A percentile compares a stretch with the other conserved stretches of the same genome.
phyloP scores from a whole-genome alignment of 331 rosid species.

The Acacia concinna region DNA sequence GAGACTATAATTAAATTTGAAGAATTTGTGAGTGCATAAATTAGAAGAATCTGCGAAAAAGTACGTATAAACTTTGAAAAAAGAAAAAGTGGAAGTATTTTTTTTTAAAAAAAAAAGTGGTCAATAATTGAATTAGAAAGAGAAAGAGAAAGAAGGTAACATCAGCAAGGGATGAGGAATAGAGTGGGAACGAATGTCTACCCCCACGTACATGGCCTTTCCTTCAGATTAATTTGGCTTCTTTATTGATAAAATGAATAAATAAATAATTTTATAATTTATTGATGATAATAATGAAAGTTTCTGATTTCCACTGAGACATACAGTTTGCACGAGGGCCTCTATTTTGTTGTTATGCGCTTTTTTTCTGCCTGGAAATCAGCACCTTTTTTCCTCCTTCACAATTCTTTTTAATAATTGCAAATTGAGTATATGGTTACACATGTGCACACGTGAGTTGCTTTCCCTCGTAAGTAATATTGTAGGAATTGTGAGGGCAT shows the following conservation, averaged over 20 bases:
- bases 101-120: neutral
- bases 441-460: conserved; percentile 39
- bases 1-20: neutral
- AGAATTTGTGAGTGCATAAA: neutral
- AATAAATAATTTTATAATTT: neutral
- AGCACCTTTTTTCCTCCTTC: conserved; percentile 28
- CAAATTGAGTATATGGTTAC: conserved; percentile 25
- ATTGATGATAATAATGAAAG: neutral
- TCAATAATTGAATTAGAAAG: conserved; percentile 28
- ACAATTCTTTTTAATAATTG: conserved; percentile 50
- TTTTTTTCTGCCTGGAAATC: conserved; percentile 42
- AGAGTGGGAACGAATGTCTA: conserved; percentile 41
- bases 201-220: conserved; percentile 48
- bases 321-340: conserved; percentile 93
- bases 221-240: neutral
- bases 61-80: neutral
- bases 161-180: conserved; percentile 11
- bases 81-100: neutral
- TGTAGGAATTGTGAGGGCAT: neutral
- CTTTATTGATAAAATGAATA: neutral
- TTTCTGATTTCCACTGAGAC: conserved; percentile 53
- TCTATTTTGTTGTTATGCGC: conserved; percentile 73
- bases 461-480: conserved; percentile 22
- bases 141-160: neutral
- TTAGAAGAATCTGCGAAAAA: conserved; percentile 36